phyloP scores from a whole-genome alignment of 2,329 filamentous ascomycete genomes.

The Phialophora expanda region DNA sequence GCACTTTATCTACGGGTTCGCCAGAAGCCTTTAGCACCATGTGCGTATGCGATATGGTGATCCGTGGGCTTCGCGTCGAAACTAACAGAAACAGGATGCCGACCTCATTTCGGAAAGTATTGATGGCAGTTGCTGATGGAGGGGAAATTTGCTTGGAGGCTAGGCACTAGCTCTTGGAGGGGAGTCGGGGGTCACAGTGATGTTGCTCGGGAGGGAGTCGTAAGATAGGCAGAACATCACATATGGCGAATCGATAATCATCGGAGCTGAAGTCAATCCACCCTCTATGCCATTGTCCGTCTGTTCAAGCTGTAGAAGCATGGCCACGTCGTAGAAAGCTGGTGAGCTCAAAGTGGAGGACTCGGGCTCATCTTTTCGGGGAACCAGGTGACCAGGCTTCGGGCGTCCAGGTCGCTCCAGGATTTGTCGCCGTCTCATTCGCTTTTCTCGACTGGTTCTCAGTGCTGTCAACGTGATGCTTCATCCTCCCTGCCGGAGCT shows the following conservation, averaged over 20 bases:
- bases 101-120: not conserved
- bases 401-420: constrained; percentile 29
- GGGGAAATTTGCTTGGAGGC: not conserved
- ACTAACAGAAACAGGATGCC: constrained; percentile 1
- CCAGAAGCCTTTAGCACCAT: not conserved
- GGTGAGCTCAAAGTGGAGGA: not conserved
- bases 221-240: not conserved
- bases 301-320: not conserved
- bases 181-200: not conserved
- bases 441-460: constrained; percentile 14
- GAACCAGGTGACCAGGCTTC: constrained; percentile 28
- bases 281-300: not conserved
- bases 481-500: constrained; percentile 16
- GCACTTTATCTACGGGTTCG: not conserved
- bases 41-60: not conserved
- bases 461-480: constrained; percentile 11
- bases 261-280: not conserved
- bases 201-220: not conserved
- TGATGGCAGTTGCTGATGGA: not conserved
- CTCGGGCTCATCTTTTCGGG: constrained; percentile 26
- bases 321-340: not conserved
- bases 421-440: constrained; percentile 22
- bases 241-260: not conserved
- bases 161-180: not conserved
- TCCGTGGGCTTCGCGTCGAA: not conserved